phyloP scores from a whole-genome alignment of 106 monocot species.

The Dioscorea alata region DNA sequence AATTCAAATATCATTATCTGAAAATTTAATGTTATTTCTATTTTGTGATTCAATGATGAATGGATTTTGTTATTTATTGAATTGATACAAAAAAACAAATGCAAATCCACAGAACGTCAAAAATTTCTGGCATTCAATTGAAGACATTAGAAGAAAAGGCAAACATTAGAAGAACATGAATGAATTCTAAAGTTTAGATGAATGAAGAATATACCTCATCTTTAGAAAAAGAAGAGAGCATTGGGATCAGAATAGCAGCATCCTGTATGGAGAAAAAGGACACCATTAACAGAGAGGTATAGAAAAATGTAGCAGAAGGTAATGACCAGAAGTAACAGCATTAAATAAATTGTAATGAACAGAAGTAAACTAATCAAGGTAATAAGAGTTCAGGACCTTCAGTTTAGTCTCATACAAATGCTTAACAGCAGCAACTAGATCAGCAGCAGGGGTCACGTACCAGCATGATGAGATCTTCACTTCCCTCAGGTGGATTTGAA shows the following conservation, averaged over 20 bases:
- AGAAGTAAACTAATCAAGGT: not conserved
- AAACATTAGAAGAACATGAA: too few species aligned
- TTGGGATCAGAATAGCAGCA: conserved; percentile 88
- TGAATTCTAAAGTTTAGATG: not conserved
- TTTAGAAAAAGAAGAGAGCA: conserved; percentile 88
- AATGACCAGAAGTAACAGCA: not conserved
- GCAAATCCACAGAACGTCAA: too few species aligned
- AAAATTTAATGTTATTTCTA: too few species aligned
- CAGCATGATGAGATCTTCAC: conserved; percentile 77
- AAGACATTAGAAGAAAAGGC: too few species aligned
- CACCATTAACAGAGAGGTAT: not conserved
- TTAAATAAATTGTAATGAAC: not conserved
- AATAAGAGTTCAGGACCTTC: conserved; percentile 41
- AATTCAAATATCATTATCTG: too few species aligned
- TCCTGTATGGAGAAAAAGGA: conserved; percentile 47
- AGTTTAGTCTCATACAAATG: conserved; percentile 82
- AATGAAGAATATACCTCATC: conserved; percentile 64
- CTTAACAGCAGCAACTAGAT: conserved; percentile 76
- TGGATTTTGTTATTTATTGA: too few species aligned
- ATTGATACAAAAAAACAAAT: too few species aligned
- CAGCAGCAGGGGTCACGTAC: conserved; percentile 71
- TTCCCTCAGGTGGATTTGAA: conserved; percentile 81
- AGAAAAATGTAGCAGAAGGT: not conserved
- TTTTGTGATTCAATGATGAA: too few species aligned
- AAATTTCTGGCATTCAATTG: too few species aligned